Evolutionary conservation across 1,284 basidiomycete species (phyloP).

Genomic region (Tilletia caries): DNA sequence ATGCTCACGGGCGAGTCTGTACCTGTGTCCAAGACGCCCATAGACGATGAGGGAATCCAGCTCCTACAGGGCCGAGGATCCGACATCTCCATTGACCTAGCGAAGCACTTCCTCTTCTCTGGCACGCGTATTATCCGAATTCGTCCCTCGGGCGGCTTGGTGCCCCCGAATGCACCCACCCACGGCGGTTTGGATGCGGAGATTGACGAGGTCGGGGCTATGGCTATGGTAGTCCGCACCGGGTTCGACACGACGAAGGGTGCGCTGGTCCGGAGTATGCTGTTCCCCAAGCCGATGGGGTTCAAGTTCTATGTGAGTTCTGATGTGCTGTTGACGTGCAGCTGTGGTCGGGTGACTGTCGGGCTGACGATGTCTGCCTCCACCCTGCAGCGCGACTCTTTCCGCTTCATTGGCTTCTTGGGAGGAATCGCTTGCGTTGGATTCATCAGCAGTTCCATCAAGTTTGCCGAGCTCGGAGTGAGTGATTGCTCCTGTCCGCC

Average conservation of each 20-base stretch:
- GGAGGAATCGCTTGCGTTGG: slow-evolving; percentile 82
- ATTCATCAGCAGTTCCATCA: slow-evolving; percentile 65
- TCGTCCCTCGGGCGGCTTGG: slow-evolving; percentile 54
- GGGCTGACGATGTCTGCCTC: slow-evolving; percentile 48
- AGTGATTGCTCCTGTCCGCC: neutral
- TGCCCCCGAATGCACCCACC: neutral
- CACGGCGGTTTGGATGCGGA: neutral
- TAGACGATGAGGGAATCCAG: slow-evolving; percentile 49
- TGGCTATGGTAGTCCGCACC: slow-evolving; percentile 86
- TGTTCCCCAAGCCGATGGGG: slow-evolving; percentile 97
- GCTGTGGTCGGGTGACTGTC: neutral
- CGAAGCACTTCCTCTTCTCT: slow-evolving; percentile 83
- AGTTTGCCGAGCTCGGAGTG: slow-evolving; percentile 87
- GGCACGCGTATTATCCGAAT: slow-evolving; percentile 91
- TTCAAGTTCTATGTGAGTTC: slow-evolving; percentile 69
- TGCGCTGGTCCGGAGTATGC: slow-evolving; percentile 90
- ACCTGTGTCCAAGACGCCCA: slow-evolving; percentile 80
- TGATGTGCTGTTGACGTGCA: no score
- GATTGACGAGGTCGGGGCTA: slow-evolving; percentile 57
- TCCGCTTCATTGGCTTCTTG: slow-evolving; percentile 90
- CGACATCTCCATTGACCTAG: slow-evolving; percentile 66
- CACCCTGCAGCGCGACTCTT: slow-evolving; percentile 70
- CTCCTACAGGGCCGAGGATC: slow-evolving; percentile 34
- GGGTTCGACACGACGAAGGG: slow-evolving; percentile 98
- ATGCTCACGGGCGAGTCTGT: slow-evolving; percentile 97